A percentile compares a stretch with the other conserved stretches of the same genome.
Conservation (phyloP, 345 rosid genomes). For the Syzygium oleosum region DNA sequence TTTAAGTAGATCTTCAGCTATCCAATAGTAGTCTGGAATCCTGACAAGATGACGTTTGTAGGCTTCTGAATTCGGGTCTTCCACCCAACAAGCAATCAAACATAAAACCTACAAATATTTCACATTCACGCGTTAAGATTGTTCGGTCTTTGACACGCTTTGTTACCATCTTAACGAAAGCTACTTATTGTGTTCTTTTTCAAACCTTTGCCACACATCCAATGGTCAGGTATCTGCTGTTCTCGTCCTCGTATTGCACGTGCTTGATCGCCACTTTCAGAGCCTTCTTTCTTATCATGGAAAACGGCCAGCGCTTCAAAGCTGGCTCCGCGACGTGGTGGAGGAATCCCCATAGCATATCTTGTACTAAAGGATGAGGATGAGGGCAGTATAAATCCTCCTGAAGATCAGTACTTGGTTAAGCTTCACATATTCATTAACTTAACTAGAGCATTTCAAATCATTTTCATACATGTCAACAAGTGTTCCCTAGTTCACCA, state of each 20-base stretch:
- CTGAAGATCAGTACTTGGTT: constrained; percentile 7
- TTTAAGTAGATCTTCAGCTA: constrained; percentile 70
- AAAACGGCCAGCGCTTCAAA: constrained; percentile 47
- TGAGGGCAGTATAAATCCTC: constrained; percentile 50
- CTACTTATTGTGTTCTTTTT: no score
- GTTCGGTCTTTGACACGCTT: no score
- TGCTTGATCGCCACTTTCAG: constrained; percentile 31
- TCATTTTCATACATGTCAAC: no score
- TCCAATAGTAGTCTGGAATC: constrained; percentile 59
- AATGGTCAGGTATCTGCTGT: constrained; percentile 39
- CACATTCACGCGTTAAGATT: background rate
- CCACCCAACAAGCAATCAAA: constrained; percentile 62
- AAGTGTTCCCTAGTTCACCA: no score
- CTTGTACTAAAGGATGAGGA: constrained; percentile 48
- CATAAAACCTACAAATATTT: constrained; percentile 23
- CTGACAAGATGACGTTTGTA: constrained; percentile 53
- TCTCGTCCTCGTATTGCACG: constrained; percentile 53
- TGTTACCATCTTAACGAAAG: no score
- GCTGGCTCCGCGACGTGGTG: constrained; percentile 35
- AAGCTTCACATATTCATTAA: no score
- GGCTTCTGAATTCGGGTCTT: constrained; percentile 49
- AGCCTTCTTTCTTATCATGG: constrained; percentile 47
- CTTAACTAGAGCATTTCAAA: no score
- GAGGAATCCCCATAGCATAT: constrained; percentile 40
- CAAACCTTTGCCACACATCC: constrained; percentile 55